Conservation (phyloP, 2,329 filamentous ascomycete genomes). For the Fusarium multiceps region DNA sequence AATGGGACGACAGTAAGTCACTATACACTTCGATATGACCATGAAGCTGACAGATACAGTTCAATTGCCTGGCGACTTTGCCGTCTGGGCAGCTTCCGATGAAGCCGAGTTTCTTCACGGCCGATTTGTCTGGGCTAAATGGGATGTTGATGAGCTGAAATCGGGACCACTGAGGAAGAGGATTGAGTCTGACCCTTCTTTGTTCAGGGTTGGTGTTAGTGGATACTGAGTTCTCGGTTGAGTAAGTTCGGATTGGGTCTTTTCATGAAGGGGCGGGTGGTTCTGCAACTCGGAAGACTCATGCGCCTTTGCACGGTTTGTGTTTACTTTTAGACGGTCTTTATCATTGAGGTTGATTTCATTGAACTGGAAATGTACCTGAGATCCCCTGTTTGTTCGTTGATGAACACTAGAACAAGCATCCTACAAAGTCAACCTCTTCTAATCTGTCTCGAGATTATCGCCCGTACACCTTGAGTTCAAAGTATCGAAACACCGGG, state of each 20-base stretch:
- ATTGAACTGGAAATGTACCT: fast-evolving
- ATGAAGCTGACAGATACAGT: neutral
- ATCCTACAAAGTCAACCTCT: neutral
- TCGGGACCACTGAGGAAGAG: neutral
- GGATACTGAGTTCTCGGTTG: neutral
- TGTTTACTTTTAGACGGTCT: no score
- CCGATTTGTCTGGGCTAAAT: slow-evolving; percentile 10
- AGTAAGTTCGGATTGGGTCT: neutral
- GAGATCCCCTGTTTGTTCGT: fast-evolving
- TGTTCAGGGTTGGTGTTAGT: neutral
- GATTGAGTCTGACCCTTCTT: neutral
- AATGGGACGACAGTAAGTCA: slow-evolving; percentile 17
- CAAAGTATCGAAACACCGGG: slow-evolving; percentile 44
- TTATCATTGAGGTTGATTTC: fast-evolving
- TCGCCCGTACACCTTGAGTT: slow-evolving; percentile 45
- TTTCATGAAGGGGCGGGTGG: neutral
- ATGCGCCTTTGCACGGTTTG: no score
- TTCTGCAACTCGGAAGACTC: no score
- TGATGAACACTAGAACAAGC: neutral
- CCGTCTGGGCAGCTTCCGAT: slow-evolving; percentile 20
- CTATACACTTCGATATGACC: fast-evolving
- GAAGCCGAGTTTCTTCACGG: slow-evolving; percentile 24
- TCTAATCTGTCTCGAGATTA: neutral
- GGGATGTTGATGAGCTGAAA: slow-evolving; percentile 21
- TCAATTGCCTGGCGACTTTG: slow-evolving; percentile 5